phyloP scores from a whole-genome alignment of 176 grass and related monocot species.

The Chrysopogon serrulatus region DNA sequence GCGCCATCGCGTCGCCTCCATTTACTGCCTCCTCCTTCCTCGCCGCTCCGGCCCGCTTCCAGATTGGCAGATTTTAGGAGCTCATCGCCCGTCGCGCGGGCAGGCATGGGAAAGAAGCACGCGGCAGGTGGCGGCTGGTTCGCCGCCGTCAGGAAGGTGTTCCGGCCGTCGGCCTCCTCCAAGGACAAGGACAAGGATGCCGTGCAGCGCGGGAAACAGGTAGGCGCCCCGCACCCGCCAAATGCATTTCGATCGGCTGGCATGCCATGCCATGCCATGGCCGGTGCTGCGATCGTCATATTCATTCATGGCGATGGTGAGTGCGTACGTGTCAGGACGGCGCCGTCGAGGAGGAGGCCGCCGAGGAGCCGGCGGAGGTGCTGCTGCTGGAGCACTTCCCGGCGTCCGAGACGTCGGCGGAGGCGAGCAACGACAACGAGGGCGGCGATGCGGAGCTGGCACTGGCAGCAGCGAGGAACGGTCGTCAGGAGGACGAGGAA shows the following conservation, averaged over 20 bases:
- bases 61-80: not conserved
- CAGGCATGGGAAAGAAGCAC: constrained; percentile 70
- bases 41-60: not conserved
- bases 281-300: not conserved
- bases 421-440: constrained; percentile 38
- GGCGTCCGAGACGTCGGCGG: constrained; percentile 42
- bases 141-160: constrained; percentile 61
- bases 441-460: not conserved
- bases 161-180: constrained; percentile 45
- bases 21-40: not conserved
- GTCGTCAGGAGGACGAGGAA: not conserved
- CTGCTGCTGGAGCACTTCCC: constrained; percentile 78
- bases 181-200: constrained; percentile 41
- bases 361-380: constrained; percentile 47
- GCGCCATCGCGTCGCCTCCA: not conserved
- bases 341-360: constrained; percentile 4
- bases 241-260: not conserved
- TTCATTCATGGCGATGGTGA: not conserved
- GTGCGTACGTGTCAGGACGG: not conserved
- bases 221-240: not conserved
- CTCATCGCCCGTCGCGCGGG: not conserved
- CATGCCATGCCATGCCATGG: not conserved
- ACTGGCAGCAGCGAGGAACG: not conserved
- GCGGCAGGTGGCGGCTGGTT: constrained; percentile 38
- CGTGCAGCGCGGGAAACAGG: not conserved